phyloP scores from a whole-genome alignment of 176 grass and related monocot species.

The Triticum timopheevii region DNA sequence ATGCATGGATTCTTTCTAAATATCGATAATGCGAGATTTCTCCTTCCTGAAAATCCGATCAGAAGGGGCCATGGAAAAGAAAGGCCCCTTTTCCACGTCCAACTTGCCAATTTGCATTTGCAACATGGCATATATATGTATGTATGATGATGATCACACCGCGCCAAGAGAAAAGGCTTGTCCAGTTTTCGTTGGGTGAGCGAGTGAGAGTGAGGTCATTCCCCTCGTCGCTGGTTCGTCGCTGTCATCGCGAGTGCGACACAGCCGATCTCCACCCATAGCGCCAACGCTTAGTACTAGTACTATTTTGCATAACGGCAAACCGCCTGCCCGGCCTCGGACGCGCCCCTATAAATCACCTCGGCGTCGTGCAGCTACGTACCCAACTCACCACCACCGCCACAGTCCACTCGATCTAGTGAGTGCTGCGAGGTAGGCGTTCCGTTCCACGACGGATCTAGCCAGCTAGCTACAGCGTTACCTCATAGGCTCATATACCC shows the following conservation, averaged over 20 bases:
- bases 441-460: background rate
- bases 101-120: too few relatives aligned
- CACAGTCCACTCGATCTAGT: background rate
- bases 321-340: background rate
- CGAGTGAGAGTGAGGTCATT: background rate
- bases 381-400: background rate
- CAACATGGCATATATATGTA: too few relatives aligned
- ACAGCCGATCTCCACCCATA: constrained; percentile 1
- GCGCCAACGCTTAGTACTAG: background rate
- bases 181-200: background rate
- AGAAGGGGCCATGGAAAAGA: too few relatives aligned
- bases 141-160: background rate
- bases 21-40: too few relatives aligned
- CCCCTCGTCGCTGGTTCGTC: background rate
- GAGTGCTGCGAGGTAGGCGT: too few relatives aligned
- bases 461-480: background rate
- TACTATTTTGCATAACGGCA: background rate
- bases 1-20: too few relatives aligned
- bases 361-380: background rate
- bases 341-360: background rate
- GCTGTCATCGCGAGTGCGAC: constrained; percentile 33
- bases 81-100: too few relatives aligned
- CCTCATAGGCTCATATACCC: background rate
- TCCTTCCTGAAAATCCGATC: too few relatives aligned
- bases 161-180: background rate